Evolutionary conservation across 495 filamentous ascomycete genomes (phyloP), one percentile per base, ranked within the genome.

Genomic region (Aspergillus baeticus): DNA sequence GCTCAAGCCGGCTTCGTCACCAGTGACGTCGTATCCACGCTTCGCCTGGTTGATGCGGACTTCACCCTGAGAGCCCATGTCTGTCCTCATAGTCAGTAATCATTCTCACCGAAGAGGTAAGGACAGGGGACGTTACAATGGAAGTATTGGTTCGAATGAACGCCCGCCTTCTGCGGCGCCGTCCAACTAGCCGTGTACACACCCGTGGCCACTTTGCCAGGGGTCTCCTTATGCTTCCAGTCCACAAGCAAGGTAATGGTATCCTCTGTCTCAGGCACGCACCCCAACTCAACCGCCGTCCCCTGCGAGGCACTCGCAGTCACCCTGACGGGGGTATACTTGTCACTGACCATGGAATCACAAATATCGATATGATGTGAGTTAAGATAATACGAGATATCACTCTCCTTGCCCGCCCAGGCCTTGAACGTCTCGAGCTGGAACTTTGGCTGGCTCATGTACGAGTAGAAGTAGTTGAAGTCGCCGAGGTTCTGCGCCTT

Each of bases 391-490:
- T 97, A 97, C 2, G 85, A 90, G 62, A 96, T 96, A 73, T 96
- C 92, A 33, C 85, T 90, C 63, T 96, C 91, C 49, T 84, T 82
- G 44, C 92, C 92, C 0, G 92, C 92, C 92, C 92, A 97, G 0
- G 92, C 89, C 71, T 91, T 94, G 85, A 97, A 97, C 0, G 92
- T 96, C 75, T 95, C 90, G 6, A 97, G 80, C 73, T 96, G 92
- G 17, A 72, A 86, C 68, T 97, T 96, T 20, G 92, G 92, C 78
- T 97, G 92, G 47, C 84, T 88, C 92, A 97, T 96, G 77, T 96
- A 97, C 59, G 83, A 87, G 77, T 96, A 96, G 73, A 96, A 97
- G 79, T 96, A 96, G 74, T 95, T 96, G 82, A 96, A 96, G 69
- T 96, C 89, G 46, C 92, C 92, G 6, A 97, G 73, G 22, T 70